phyloP scores from a whole-genome alignment of 2,329 filamentous ascomycete species.

The Ceratocystis harringtonii region DNA sequence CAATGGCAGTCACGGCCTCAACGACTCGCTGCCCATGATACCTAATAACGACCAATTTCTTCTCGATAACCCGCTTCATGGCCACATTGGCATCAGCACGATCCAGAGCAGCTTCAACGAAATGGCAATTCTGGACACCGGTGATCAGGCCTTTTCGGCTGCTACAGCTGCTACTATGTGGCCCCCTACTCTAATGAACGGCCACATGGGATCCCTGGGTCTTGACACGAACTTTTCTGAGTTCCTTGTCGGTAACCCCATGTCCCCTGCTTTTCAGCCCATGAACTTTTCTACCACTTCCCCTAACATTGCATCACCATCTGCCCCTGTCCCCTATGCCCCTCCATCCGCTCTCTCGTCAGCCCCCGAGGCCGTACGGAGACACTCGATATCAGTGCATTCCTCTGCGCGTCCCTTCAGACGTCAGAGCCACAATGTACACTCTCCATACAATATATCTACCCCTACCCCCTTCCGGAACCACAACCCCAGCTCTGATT shows the following conservation, averaged over 20 bases:
- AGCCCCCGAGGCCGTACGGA: conserved; percentile 3
- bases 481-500: background rate
- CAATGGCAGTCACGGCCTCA: conserved; percentile 66
- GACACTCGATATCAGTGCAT: conserved; percentile 9
- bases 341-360: background rate
- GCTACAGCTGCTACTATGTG: conserved; percentile 41
- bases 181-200: conserved; percentile 51
- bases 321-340: background rate
- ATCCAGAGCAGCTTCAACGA: conserved; percentile 73
- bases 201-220: conserved; percentile 10
- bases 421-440: background rate
- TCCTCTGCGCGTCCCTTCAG: background rate
- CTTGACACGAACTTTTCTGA: conserved; percentile 16
- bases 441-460: background rate
- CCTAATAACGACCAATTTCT: conserved; percentile 16
- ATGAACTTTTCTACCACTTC: conserved; percentile 12
- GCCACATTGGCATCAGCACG: conserved; percentile 48
- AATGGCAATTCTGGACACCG: conserved; percentile 35
- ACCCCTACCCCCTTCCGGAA: background rate
- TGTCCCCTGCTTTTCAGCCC: conserved; percentile 13
- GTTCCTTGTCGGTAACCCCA: conserved; percentile 17
- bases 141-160: conserved; percentile 14
- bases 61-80: conserved; percentile 10
- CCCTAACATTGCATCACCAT: background rate
- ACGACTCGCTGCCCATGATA: conserved; percentile 14